Evolutionary conservation across 345 rosid species (phyloP).

Genomic region (Aquilaria sinensis): DNA sequence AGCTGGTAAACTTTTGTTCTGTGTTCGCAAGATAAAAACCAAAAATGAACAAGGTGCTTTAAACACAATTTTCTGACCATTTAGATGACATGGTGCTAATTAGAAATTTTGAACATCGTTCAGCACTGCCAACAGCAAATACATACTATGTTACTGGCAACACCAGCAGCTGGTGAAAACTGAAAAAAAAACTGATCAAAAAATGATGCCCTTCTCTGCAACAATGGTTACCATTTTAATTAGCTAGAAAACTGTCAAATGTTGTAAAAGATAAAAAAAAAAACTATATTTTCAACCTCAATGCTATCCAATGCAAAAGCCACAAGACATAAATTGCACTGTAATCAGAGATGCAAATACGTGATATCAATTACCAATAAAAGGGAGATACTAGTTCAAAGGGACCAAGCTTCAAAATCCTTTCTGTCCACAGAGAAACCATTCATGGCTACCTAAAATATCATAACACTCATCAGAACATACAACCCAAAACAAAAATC

Average conservation of each 20-base stretch:
- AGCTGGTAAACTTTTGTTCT: no score
- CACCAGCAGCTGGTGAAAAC: constrained; percentile 54
- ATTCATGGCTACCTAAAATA: constrained; percentile 46
- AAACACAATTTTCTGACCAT: no score
- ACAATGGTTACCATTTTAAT: constrained; percentile 7
- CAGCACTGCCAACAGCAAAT: no score
- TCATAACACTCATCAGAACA: constrained; percentile 10
- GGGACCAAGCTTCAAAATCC: constrained; percentile 32
- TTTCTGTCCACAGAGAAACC: constrained; percentile 32
- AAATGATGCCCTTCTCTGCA: constrained; percentile 53
- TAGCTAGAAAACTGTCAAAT: background rate
- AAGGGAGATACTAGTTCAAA: constrained; percentile 80
- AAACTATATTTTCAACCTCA: background rate
- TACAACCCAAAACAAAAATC: constrained; percentile 1
- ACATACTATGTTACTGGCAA: constrained; percentile 72
- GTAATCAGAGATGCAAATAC: background rate
- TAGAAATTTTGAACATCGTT: no score
- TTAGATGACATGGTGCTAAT: no score
- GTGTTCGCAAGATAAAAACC: no score
- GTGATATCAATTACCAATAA: constrained; percentile 60
- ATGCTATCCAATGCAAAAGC: background rate
- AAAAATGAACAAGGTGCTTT: no score
- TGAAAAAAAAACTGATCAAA: constrained; percentile 65
- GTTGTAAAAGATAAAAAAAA: background rate
- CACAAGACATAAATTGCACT: background rate